phyloP scores from a whole-genome alignment of 148 eudicot genomes.

The Rhododendron griersonianum region DNA sequence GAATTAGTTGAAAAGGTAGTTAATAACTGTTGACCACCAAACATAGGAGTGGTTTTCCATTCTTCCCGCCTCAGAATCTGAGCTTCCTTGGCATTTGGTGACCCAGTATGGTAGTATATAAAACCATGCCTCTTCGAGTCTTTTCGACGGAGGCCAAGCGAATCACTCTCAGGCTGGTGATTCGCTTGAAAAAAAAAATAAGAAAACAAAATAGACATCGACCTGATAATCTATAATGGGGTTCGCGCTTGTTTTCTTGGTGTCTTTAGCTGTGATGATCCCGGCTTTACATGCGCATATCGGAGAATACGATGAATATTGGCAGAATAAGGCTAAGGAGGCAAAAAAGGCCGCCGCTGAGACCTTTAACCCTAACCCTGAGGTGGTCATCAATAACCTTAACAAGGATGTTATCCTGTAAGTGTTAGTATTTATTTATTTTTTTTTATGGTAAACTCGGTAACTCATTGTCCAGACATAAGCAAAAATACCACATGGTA shows the following conservation, averaged over 20 bases:
- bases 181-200: slow-evolving; percentile 9
- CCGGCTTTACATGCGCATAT: slow-evolving; percentile 11
- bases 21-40: neutral
- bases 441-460: no score
- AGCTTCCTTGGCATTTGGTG: neutral
- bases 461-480: no score
- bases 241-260: neutral
- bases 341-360: slow-evolving; percentile 25
- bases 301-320: slow-evolving; percentile 23
- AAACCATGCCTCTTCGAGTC: neutral
- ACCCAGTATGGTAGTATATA: no score
- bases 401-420: slow-evolving; percentile 40
- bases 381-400: slow-evolving; percentile 31
- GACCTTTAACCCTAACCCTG: slow-evolving; percentile 44
- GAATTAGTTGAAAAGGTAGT: neutral
- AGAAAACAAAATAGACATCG: neutral
- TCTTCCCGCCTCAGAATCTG: neutral
- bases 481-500: no score
- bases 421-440: slow-evolving; percentile 10
- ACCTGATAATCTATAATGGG: neutral
- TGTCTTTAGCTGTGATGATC: slow-evolving; percentile 3
- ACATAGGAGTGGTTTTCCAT: neutral
- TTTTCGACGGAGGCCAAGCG: neutral
- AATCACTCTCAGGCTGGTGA: neutral
- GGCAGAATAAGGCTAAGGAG: slow-evolving; percentile 33